Base-by-base conservation (phyloP, 2,329 filamentous ascomycete species). In the Colletotrichum sojae region DNA sequence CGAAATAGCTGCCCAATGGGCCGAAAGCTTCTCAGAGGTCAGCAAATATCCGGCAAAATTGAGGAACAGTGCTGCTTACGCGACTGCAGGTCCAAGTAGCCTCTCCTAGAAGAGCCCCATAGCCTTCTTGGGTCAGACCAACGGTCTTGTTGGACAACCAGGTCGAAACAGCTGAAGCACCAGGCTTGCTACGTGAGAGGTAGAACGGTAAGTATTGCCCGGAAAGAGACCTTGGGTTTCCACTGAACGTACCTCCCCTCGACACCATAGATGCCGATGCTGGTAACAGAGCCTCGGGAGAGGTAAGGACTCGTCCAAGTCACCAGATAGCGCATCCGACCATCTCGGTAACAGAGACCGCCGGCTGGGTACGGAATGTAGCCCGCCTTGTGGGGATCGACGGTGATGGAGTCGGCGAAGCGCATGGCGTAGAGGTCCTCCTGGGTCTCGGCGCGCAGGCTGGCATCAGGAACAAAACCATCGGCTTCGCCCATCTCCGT, bases 301-400 rank as follows among this genome's bases (percentile, higher is more conserved):
- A 84, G 73, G 22, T 80, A 80, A 0, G 82, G 82, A 1, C 77
- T 78, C 0, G 81, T 81, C 83, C 83, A 85, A 0, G 83, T 65
- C 0, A 85, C 78, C 5, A 84, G 63, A 64, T 78, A 79, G 36
- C 80, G 75, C 80, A 84, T 83, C 1, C 83, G 73, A 1, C 77
- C 82, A 53, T 85, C 83, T 1, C 79, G 76, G 57, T 85, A 85
- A 6, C 78, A 79, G n/a, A 85, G 66, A 1, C 79, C 79, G 4
- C 83, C 83, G 0, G 82, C 82, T 0, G 83, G 83, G 63, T 85
- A 85, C 0, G 80, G 81, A 27, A 84, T 82, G 49, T 85, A 84
- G 0, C 82, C 83, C 2, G 81, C 77, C 64, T 85, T 85, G 67
- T 86, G 82, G 0, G 83, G 83, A 64, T 86, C 84, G 6, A 85